These are phyloP conservation scores for Heritiera fomes DNA, from an alignment of 345 rosid species.

Conservation along the genomic window DNA sequence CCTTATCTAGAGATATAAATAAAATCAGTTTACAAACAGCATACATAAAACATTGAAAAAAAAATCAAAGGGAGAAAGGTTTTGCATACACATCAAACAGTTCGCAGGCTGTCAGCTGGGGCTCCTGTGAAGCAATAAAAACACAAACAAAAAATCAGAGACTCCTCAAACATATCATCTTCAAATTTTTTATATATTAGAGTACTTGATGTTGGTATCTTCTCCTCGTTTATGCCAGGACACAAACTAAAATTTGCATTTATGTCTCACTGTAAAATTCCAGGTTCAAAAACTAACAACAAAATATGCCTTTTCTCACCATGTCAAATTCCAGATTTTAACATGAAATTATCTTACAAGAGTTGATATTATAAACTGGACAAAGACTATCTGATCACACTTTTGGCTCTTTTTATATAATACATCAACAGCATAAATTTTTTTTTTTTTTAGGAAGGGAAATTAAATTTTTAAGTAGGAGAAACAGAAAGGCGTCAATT, in stretches of 20 bases:
- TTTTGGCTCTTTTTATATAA: neutral
- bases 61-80: constrained; percentile 62
- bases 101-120: constrained; percentile 72
- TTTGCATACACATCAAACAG: constrained; percentile 70
- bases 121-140: constrained; percentile 55
- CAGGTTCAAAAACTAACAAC: too few species aligned
- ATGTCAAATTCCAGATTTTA: too few species aligned
- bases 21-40: neutral
- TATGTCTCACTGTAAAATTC: neutral
- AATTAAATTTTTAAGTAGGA: neutral
- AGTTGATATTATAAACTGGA: too few species aligned
- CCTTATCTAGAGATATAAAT: neutral
- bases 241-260: neutral
- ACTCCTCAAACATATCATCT: neutral
- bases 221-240: neutral
- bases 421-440: neutral
- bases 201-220: neutral
- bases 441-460: neutral
- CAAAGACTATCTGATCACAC: too few species aligned
- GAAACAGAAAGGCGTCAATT: neutral
- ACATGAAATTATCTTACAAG: too few species aligned
- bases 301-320: too few species aligned
- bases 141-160: constrained; percentile 22
- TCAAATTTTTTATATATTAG: neutral
- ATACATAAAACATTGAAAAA: neutral